A percentile compares a stretch with the other conserved stretches of the same genome.
Evolutionary conservation across 2,329 filamentous ascomycete species (phyloP).

Genomic region (Waltergamsia citrina): DNA sequence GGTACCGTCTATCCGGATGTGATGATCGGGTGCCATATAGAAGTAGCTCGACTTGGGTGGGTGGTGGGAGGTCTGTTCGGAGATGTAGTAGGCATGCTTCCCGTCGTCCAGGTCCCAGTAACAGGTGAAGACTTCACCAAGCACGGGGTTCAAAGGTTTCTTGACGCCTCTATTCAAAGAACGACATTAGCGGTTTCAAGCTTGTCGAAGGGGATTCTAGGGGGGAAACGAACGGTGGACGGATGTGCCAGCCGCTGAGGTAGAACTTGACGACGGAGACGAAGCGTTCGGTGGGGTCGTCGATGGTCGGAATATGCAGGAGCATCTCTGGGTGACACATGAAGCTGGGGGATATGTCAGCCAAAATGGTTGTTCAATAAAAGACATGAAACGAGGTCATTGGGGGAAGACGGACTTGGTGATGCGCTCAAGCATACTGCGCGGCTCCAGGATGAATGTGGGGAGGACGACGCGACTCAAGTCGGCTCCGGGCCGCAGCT

Average conservation of each 20-base stretch:
- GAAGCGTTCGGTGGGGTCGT: constrained; percentile 84
- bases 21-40: constrained; percentile 89
- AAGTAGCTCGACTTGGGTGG: constrained; percentile 99
- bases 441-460: constrained; percentile 94
- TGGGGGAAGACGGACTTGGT: constrained; percentile 65
- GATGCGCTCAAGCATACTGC: constrained; percentile 96
- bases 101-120: constrained; percentile 88
- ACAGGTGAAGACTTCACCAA: constrained; percentile 89
- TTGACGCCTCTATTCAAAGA: constrained; percentile 70
- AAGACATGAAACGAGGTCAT: constrained; percentile 6
- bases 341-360: constrained; percentile 52
- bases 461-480: constrained; percentile 89
- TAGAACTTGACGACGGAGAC: constrained; percentile 97
- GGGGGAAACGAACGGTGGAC: constrained; percentile 67
- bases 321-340: constrained; percentile 98
- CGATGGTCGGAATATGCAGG: constrained; percentile 74
- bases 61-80: constrained; percentile 96
- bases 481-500: constrained; percentile 90
- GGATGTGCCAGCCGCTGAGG: constrained; percentile 97
- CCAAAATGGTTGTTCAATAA: constrained; percentile 1
- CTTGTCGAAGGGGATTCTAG: background rate
- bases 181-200: background rate
- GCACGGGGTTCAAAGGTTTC: constrained; percentile 92
- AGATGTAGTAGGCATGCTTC: constrained; percentile 87
- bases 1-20: constrained; percentile 92